These are phyloP conservation scores for Hortaea sp. DNA, from an alignment of 2,329 filamentous ascomycete species.

Conservation along the genomic window DNA sequence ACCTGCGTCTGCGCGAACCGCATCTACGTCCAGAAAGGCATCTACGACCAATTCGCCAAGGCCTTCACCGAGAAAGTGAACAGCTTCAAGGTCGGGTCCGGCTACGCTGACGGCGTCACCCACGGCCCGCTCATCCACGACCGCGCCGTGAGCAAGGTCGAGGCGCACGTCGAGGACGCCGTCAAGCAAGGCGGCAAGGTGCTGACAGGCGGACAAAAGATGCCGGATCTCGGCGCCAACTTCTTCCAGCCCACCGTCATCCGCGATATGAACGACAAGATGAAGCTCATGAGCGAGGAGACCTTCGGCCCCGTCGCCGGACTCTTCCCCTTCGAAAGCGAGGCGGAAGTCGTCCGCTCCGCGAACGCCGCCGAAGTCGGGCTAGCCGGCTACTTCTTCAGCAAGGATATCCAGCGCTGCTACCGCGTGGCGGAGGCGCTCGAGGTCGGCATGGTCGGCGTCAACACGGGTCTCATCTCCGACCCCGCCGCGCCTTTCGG, in stretches of 20 bases:
- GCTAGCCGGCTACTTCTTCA: constrained; percentile 91
- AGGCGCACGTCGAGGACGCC: constrained; percentile 71
- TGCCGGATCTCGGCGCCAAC: constrained; percentile 67
- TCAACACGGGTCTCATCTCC: constrained; percentile 42
- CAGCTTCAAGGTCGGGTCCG: constrained; percentile 64
- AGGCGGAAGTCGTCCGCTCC: constrained; percentile 74
- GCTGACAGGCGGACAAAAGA: constrained; percentile 61
- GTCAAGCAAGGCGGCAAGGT: constrained; percentile 66
- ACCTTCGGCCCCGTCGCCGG: constrained; percentile 93
- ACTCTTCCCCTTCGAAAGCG: constrained; percentile 77
- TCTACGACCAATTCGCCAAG: constrained; percentile 65
- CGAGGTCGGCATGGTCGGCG: constrained; percentile 77
- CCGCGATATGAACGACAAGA: constrained; percentile 72
- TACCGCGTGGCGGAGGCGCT: constrained; percentile 55
- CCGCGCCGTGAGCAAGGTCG: constrained; percentile 69
- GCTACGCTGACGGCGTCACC: constrained; percentile 59
- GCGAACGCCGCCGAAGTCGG: constrained; percentile 81
- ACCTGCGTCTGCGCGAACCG: constrained; percentile 78
- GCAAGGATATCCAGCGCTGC: constrained; percentile 46
- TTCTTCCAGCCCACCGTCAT: constrained; percentile 89
- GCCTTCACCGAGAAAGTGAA: constrained; percentile 64
- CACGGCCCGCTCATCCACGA: constrained; percentile 81
- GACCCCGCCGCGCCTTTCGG: constrained; percentile 39
- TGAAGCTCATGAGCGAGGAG: constrained; percentile 78
- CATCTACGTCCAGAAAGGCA: constrained; percentile 65